A percentile compares a stretch with the other conserved stretches of the same genome.
phyloP scores from a whole-genome alignment of 2,329 filamentous ascomycete genomes.

The Fonsecaea monophora region DNA sequence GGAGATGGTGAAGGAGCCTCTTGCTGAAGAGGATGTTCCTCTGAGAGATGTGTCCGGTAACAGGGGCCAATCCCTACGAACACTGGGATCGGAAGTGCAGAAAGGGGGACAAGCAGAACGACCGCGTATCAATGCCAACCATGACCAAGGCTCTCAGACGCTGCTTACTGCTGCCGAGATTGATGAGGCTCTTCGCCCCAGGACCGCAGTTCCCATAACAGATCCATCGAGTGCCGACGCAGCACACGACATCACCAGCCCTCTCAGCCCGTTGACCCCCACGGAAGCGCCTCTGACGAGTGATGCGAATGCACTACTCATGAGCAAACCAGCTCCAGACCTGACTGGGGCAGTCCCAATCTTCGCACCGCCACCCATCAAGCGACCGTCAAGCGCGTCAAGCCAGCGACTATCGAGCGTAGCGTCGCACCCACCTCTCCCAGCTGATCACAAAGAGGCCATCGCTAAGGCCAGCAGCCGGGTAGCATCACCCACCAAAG shows the following conservation, averaged over 20 bases:
- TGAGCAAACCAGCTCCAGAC: slow-evolving; percentile 5
- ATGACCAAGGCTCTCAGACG: slow-evolving; percentile 81
- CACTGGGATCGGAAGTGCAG: not conserved
- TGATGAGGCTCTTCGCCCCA: slow-evolving; percentile 68
- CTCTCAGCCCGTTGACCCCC: slow-evolving; percentile 32
- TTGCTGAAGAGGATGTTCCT: slow-evolving; percentile 49
- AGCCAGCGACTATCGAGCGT: slow-evolving; percentile 65
- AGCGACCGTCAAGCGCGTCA: slow-evolving; percentile 73
- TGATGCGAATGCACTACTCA: not conserved
- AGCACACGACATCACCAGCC: slow-evolving; percentile 33
- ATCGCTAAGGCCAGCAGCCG: slow-evolving; percentile 79
- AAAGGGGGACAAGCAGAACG: slow-evolving; percentile 8
- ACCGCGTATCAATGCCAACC: slow-evolving; percentile 53
- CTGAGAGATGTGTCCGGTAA: slow-evolving; percentile 71
- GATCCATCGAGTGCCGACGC: slow-evolving; percentile 47
- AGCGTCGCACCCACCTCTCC: slow-evolving; percentile 70
- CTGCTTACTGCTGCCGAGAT: slow-evolving; percentile 81
- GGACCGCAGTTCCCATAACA: slow-evolving; percentile 44
- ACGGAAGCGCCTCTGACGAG: slow-evolving; percentile 12
- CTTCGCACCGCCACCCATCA: slow-evolving; percentile 45
- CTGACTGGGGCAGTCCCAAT: not conserved
- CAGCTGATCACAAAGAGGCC: slow-evolving; percentile 78
- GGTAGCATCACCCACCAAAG: slow-evolving; percentile 50
- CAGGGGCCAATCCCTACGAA: slow-evolving; percentile 45
- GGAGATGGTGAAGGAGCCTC: slow-evolving; percentile 47